phyloP scores from a whole-genome alignment of 148 eudicot species.

The Agrostemma githago region DNA sequence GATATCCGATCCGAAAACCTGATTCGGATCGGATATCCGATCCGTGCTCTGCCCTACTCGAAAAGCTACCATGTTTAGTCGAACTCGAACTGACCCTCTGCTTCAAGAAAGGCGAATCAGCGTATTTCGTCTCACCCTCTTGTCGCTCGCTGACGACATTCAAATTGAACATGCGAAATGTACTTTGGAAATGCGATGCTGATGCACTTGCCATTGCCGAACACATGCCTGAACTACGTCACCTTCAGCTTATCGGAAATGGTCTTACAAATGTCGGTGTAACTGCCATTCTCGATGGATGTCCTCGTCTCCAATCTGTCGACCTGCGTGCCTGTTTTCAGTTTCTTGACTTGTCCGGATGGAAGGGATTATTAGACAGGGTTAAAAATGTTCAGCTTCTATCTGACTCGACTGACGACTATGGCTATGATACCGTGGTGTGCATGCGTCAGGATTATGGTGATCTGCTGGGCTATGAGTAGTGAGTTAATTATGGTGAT shows the following conservation, averaged over 20 bases:
- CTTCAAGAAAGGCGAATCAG: constrained; percentile 21
- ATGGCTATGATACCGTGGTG: constrained; percentile 27
- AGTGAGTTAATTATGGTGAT: too few relatives aligned
- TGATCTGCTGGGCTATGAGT: too few relatives aligned
- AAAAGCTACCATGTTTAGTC: constrained; percentile 43
- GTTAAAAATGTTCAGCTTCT: constrained; percentile 38
- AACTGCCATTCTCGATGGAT: constrained; percentile 41
- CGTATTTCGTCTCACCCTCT: constrained; percentile 27
- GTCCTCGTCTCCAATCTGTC: constrained; percentile 50
- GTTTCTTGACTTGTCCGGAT: too few relatives aligned
- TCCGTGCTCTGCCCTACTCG: too few relatives aligned
- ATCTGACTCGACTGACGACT: constrained; percentile 43
- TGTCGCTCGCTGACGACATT: constrained; percentile 54
- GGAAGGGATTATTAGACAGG: constrained; percentile 16
- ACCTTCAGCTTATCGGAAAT: constrained; percentile 57
- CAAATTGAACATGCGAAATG: constrained; percentile 29
- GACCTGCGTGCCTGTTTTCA: constrained; percentile 51
- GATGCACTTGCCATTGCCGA: constrained; percentile 47
- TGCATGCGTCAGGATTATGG: too few relatives aligned
- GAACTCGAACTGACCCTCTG: constrained; percentile 45
- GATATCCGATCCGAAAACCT: too few relatives aligned
- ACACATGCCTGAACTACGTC: constrained; percentile 40
- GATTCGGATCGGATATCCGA: too few relatives aligned
- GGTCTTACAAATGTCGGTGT: constrained; percentile 45
- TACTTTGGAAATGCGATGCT: constrained; percentile 25